phyloP scores from a whole-genome alignment of 2,329 filamentous ascomycete genomes.

The Drechslera avenae region DNA sequence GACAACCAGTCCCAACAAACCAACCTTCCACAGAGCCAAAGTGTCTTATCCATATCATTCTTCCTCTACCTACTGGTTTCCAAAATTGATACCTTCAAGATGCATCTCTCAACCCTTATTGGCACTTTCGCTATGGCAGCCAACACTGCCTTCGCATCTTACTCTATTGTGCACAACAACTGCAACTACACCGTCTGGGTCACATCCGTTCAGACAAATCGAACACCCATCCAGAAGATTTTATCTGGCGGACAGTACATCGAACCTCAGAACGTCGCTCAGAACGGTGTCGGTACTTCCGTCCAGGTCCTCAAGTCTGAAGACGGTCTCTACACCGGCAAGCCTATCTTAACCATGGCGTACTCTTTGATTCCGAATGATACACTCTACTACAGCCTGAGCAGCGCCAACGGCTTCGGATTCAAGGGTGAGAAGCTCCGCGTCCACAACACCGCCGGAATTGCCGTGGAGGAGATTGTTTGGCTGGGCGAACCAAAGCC shows the following conservation, averaged over 20 bases:
- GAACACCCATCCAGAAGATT: constrained; percentile 8
- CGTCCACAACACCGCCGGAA: constrained; percentile 12
- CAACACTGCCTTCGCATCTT: constrained; percentile 18
- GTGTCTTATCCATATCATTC: background rate
- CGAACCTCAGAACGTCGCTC: constrained; percentile 22
- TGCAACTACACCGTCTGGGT: constrained; percentile 32
- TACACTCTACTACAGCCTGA: constrained; percentile 34
- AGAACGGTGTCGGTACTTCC: constrained; percentile 22
- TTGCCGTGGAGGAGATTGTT: constrained; percentile 14
- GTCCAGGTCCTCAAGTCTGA: constrained; percentile 28
- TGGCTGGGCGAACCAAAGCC: constrained; percentile 25
- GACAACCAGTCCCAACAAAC: no score
- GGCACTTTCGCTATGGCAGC: constrained; percentile 18
- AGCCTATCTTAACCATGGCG: constrained; percentile 27
- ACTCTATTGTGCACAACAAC: constrained; percentile 31
- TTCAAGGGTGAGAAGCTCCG: constrained; percentile 27
- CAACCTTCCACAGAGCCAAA: background rate
- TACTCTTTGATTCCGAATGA: constrained; percentile 26
- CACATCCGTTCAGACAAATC: constrained; percentile 20
- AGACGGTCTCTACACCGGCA: constrained; percentile 17
- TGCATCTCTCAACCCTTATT: constrained; percentile 27
- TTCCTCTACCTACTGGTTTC: background rate
- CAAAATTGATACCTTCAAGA: constrained; percentile 4
- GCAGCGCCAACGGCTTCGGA: constrained; percentile 24
- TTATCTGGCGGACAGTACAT: constrained; percentile 7